Evolutionary conservation across 805 yeast species (phyloP).

Genomic region (Wickerhamiella qilinensis): DNA sequence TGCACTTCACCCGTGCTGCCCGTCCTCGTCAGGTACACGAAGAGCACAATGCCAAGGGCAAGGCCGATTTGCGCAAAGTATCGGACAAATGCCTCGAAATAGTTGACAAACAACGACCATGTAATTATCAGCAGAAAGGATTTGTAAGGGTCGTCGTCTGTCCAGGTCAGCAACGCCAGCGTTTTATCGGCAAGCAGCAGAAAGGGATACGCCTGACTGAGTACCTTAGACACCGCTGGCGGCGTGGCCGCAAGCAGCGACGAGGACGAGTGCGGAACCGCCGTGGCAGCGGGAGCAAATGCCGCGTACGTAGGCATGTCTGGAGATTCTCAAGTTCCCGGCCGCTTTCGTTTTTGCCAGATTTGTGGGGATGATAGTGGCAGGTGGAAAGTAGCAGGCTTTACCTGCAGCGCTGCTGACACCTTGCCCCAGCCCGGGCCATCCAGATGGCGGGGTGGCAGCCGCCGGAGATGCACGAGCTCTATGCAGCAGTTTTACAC

Average conservation of each 20-base stretch:
- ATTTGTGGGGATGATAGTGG: no score
- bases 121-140: constrained; percentile 43
- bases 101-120: constrained; percentile 45
- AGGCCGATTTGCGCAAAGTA: constrained; percentile 69
- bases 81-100: constrained; percentile 61
- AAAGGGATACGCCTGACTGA: constrained; percentile 74
- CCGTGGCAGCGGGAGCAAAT: constrained; percentile 21
- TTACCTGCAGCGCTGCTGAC: no score
- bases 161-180: constrained; percentile 75
- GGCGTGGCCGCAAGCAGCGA: constrained; percentile 83
- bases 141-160: constrained; percentile 68
- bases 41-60: constrained; percentile 37
- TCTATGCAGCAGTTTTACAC: no score
- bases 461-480: no score
- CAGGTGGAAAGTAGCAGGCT: no score
- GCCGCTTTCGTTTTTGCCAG: no score
- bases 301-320: constrained; percentile 21
- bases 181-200: constrained; percentile 53
- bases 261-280: constrained; percentile 39
- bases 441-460: no score
- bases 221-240: constrained; percentile 71
- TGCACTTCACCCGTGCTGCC: constrained; percentile 33
- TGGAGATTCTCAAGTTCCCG: no score
- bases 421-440: no score
- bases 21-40: constrained; percentile 18